A percentile compares a stretch with the other conserved stretches of the same genome.
These are phyloP conservation scores for Salinomyces thailandicus DNA, from an alignment of 2,329 filamentous ascomycete genomes.

Conservation along the genomic window DNA sequence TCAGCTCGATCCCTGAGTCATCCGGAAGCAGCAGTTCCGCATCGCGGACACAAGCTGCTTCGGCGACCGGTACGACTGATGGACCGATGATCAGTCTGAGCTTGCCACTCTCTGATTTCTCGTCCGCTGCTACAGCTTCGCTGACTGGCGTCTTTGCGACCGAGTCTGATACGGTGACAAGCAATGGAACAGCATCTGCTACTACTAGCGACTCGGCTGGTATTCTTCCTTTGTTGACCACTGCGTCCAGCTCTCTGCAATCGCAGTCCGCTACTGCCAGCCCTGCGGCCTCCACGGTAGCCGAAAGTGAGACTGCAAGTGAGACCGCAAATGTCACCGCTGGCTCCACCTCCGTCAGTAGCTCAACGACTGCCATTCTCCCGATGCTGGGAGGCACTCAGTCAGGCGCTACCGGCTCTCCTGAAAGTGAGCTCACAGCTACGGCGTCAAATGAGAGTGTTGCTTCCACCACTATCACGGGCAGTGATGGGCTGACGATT, in stretches of 20 bases:
- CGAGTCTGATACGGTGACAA: not conserved
- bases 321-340: not conserved
- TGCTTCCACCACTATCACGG: conserved; percentile 1
- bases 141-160: not conserved
- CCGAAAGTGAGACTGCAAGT: not conserved
- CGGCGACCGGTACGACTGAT: not conserved
- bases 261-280: not conserved
- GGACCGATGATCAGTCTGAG: conserved; percentile 1
- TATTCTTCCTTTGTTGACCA: not conserved
- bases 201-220: not conserved
- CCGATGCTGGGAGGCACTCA: not conserved
- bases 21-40: not conserved
- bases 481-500: not conserved
- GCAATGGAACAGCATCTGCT: not conserved
- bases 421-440: not conserved
- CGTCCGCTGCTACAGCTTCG: not conserved
- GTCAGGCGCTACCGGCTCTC: not conserved
- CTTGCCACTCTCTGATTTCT: not conserved
- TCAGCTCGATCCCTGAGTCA: conserved; percentile 2
- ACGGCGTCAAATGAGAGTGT: not conserved
- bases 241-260: not conserved
- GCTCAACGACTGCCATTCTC: not conserved
- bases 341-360: not conserved
- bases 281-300: not conserved
- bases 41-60: not conserved